Conservation (phyloP, 371 early-diverging fungal species). For the Mortierella sp. region DNA sequence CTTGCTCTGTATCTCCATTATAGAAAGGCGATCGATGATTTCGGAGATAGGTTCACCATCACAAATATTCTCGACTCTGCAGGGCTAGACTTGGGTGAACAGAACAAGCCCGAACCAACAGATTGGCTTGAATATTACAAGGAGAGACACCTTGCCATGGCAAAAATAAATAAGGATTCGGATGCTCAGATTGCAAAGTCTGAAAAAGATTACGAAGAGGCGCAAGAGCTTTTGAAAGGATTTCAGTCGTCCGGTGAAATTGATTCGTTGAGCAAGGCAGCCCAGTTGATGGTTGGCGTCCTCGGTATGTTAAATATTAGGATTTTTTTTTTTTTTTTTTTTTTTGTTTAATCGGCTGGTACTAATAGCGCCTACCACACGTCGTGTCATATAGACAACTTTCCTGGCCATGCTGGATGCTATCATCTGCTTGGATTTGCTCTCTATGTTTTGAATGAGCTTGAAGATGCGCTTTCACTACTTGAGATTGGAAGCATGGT, state of each 20-base stretch:
- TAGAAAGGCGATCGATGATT: slow-evolving; percentile 66
- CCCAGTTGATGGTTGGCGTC: slow-evolving; percentile 67
- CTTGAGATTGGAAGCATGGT: slow-evolving; percentile 65
- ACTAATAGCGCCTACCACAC: neutral
- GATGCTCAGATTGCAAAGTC: slow-evolving; percentile 57
- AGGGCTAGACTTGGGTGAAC: slow-evolving; percentile 62
- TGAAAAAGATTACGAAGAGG: slow-evolving; percentile 61
- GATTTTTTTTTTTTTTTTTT: neutral
- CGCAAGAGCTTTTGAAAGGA: slow-evolving; percentile 59
- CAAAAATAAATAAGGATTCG: slow-evolving; percentile 52
- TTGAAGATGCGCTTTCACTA: slow-evolving; percentile 63
- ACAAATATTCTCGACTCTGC: slow-evolving; percentile 60
- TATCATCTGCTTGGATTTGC: slow-evolving; percentile 69
- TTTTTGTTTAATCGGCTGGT: neutral
- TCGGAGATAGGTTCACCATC: slow-evolving; percentile 67
- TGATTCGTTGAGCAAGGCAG: slow-evolving; percentile 59
- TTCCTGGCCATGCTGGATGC: slow-evolving; percentile 68
- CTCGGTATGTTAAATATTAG: slow-evolving; percentile 57
- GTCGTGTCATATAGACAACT: slow-evolving; percentile 53
- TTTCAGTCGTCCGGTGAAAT: slow-evolving; percentile 63
- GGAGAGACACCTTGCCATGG: slow-evolving; percentile 45
- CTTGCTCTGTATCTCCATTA: neutral
- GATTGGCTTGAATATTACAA: slow-evolving; percentile 64
- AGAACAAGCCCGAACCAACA: slow-evolving; percentile 60
- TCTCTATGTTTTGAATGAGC: slow-evolving; percentile 62